Conservation (phyloP, 192 early-diverging fungal genomes). For the Rhizophagus sp. region DNA sequence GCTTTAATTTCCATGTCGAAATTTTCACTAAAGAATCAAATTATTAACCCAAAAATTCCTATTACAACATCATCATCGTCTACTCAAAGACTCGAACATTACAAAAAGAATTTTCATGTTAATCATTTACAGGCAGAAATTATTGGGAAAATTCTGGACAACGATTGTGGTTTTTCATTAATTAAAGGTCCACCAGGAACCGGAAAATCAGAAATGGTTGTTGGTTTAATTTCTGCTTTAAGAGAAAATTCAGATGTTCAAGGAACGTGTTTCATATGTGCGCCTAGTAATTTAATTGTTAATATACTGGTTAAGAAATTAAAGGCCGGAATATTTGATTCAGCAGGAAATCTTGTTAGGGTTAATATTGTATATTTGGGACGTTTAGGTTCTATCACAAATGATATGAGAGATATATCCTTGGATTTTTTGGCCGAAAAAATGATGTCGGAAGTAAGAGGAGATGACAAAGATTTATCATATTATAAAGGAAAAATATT, state of each 20-base stretch:
- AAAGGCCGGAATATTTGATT: constrained; percentile 37
- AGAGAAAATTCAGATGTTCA: neutral
- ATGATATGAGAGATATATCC: constrained; percentile 32
- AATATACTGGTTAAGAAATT: constrained; percentile 92
- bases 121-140: constrained; percentile 90
- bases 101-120: constrained; percentile 65
- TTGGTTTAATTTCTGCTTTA: constrained; percentile 71
- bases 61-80: constrained; percentile 35
- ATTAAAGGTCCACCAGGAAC: constrained; percentile 79
- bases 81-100: constrained; percentile 37
- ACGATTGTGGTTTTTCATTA: constrained; percentile 77
- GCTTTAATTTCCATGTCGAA: constrained; percentile 67
- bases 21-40: constrained; percentile 61
- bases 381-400: constrained; percentile 67
- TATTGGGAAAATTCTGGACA: constrained; percentile 64
- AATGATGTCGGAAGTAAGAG: constrained; percentile 36
- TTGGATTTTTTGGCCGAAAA: constrained; percentile 22
- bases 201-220: constrained; percentile 80
- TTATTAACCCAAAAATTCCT: constrained; percentile 57
- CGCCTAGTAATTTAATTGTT: constrained; percentile 92
- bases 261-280: constrained; percentile 74
- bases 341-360: neutral
- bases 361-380: constrained; percentile 86
- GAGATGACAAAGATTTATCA: constrained; percentile 40
- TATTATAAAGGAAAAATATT: constrained; percentile 67